A percentile compares a stretch with the other conserved stretches of the same genome.
Conservation (phyloP, 1,284 basidiomycete genomes). For the Mycena citricolor region DNA sequence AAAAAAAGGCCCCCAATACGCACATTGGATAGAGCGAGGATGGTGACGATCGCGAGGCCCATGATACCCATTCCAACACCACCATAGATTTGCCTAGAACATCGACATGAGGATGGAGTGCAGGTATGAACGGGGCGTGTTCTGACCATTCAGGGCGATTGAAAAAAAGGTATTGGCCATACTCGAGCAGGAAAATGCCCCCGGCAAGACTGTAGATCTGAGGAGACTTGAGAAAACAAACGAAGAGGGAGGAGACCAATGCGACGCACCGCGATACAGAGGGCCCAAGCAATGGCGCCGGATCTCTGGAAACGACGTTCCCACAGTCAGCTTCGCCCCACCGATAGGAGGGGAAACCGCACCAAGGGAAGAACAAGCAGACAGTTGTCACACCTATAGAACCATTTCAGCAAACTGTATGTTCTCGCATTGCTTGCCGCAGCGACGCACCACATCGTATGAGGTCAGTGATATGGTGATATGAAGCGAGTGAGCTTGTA, state of each 20-base stretch:
- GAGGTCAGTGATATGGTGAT: too few species aligned
- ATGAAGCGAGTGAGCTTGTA: too few species aligned
- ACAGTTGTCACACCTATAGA: slow-evolving; percentile 79
- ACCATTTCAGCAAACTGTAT: too few species aligned
- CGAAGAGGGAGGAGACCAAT: slow-evolving; percentile 12
- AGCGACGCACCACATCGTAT: too few species aligned
- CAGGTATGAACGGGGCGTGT: slow-evolving; percentile 15
- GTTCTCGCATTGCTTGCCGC: too few species aligned
- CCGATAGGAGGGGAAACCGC: slow-evolving; percentile 28
- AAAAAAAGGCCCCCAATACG: slow-evolving; percentile 31
- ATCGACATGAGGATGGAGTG: slow-evolving; percentile 10
- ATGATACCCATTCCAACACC: slow-evolving; percentile 66
- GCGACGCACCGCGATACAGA: slow-evolving; percentile 57
- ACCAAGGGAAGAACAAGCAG: slow-evolving; percentile 67
- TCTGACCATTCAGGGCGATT: slow-evolving; percentile 66
- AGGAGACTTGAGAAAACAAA: slow-evolving; percentile 12
- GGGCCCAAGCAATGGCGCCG: slow-evolving; percentile 75
- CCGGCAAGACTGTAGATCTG: slow-evolving; percentile 71
- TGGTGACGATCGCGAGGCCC: slow-evolving; percentile 54
- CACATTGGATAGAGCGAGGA: slow-evolving; percentile 70
- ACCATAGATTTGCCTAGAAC: slow-evolving; percentile 69
- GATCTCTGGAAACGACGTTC: slow-evolving; percentile 53
- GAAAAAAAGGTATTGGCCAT: slow-evolving; percentile 72
- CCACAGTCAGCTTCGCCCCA: slow-evolving; percentile 12
- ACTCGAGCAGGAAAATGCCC: slow-evolving; percentile 63